Percentiles rank a stretch among this genome's conserved stretches.
phyloP scores from a whole-genome alignment of 805 yeast genomes.

The Lipomyces chichibuensis region DNA sequence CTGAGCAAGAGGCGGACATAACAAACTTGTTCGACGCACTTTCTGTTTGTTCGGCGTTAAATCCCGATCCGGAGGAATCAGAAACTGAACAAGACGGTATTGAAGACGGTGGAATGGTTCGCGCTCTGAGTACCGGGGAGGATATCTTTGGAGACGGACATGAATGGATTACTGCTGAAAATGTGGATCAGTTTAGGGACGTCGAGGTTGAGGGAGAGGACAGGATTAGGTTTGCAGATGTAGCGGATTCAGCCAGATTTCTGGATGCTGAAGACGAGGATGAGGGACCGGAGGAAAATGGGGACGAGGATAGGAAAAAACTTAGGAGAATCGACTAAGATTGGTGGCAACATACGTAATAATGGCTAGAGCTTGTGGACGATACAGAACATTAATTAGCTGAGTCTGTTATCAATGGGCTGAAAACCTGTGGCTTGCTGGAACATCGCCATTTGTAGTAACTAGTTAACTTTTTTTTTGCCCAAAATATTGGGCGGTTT shows the following conservation, averaged over 20 bases:
- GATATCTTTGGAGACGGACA: slow-evolving; percentile 23
- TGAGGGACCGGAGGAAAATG: slow-evolving; percentile 3
- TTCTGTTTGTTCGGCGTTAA: slow-evolving; percentile 11
- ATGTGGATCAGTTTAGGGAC: slow-evolving; percentile 30
- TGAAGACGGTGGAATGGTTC: slow-evolving; percentile 4
- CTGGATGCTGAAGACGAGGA: slow-evolving; percentile 20
- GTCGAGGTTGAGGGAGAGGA: slow-evolving; percentile 23
- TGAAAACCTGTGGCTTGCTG: background rate
- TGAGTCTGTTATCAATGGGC: background rate
- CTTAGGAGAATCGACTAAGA: slow-evolving; percentile 14
- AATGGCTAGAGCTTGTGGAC: background rate
- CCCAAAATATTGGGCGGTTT: background rate
- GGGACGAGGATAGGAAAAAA: slow-evolving; percentile 5
- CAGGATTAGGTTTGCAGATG: slow-evolving; percentile 4
- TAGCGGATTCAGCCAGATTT: slow-evolving; percentile 1
- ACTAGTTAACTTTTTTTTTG: no score
- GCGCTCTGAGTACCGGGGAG: background rate
- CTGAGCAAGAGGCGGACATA: slow-evolving; percentile 11
- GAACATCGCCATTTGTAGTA: background rate
- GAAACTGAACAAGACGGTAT: background rate
- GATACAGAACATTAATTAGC: background rate
- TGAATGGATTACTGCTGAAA: slow-evolving; percentile 34
- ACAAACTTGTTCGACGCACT: slow-evolving; percentile 18
- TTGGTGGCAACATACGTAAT: background rate
- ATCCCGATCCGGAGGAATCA: background rate